Evolutionary conservation across 2,329 filamentous ascomycete genomes (phyloP), one percentile per base, ranked within the genome.

Genomic region (Monosporascus ibericus): DNA sequence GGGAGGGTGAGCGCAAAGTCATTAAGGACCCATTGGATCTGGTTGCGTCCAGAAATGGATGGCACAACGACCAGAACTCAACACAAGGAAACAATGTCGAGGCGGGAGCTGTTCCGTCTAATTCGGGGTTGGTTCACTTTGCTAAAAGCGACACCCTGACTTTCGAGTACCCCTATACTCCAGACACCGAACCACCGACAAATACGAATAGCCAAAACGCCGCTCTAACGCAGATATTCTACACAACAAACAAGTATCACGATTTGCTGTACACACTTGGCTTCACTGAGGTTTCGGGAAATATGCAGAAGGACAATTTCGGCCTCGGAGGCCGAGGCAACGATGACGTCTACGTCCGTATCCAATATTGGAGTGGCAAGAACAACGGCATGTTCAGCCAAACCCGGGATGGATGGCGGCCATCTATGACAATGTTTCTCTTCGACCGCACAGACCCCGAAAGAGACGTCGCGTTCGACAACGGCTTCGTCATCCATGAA

Each of bases 361-460:
- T 75, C 0, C 79, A 82, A 55, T 77, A 81, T 48, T 76, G 75
- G 24, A 66, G 65, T 0, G 72, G 68, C 5, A 68, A 63, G 0
- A 76, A 82, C 67, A 81, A 80, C 53, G 78, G 78, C 51, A 73
- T 77, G 64, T 80, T 81, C 54, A 69, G 70, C 3, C 76, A 77
- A 0, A 76, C 74, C 0, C 68, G 70, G 0, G 77, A 80, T 53
- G 77, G 77, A 1, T 57, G 65, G 18, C 62, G 65, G 0, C 73
- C 72, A 14, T 70, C 74, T 17, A 80, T 82, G 79, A 61, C 73
- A 15, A 80, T 81, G 77, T 80, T 74, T 58, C 63, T 81, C 22
- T 82, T 75, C 73, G 71, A 66, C 11, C 54, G 54, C 2, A 68
- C 72, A 6, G 70, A 62, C 0, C 75, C 75, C 1, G 59, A 66